phyloP scores from a whole-genome alignment of 495 filamentous ascomycete genomes.

The Talaromyces liani region DNA sequence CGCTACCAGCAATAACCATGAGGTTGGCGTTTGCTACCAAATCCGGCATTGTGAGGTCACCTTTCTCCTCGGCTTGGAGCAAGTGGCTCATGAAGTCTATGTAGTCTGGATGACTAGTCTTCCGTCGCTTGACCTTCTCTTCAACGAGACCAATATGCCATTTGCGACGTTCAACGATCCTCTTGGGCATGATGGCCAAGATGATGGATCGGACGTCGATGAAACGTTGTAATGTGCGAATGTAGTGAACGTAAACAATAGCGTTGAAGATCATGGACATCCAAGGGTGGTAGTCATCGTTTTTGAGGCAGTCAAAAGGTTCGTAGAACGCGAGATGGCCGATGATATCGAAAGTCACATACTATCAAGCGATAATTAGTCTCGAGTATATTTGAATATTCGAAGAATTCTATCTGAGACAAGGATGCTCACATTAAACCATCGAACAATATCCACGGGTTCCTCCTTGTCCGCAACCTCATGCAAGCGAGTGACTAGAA shows the following conservation, averaged over 20 bases:
- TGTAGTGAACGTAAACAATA: slow-evolving; percentile 12
- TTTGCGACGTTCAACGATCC: slow-evolving; percentile 1
- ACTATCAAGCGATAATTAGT: slow-evolving; percentile 11
- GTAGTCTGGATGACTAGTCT: not conserved
- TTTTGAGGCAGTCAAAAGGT: slow-evolving; percentile 39
- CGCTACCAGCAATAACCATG: slow-evolving; percentile 48
- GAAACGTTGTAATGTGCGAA: not conserved
- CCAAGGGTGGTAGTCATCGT: slow-evolving; percentile 39
- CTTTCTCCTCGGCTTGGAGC: not conserved
- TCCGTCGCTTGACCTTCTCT: slow-evolving; percentile 3
- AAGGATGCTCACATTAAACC: slow-evolving; percentile 10
- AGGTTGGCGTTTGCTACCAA: slow-evolving; percentile 24
- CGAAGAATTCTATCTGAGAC: slow-evolving; percentile 20
- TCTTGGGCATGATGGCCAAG: not conserved
- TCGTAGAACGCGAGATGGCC: slow-evolving; percentile 43
- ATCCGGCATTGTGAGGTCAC: not conserved
- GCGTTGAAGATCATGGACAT: slow-evolving; percentile 27
- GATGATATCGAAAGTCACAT: slow-evolving; percentile 41
- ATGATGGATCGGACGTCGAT: slow-evolving; percentile 1
- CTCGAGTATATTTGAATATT: not conserved
- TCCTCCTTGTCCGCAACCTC: not conserved
- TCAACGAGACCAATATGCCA: slow-evolving; percentile 2
- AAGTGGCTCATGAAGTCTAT: slow-evolving; percentile 3
- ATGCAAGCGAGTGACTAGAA: slow-evolving; percentile 7
- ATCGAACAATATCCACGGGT: slow-evolving; percentile 9